Conservation (phyloP, 2,329 filamentous ascomycete genomes). For the Penicillium verrucosum region DNA sequence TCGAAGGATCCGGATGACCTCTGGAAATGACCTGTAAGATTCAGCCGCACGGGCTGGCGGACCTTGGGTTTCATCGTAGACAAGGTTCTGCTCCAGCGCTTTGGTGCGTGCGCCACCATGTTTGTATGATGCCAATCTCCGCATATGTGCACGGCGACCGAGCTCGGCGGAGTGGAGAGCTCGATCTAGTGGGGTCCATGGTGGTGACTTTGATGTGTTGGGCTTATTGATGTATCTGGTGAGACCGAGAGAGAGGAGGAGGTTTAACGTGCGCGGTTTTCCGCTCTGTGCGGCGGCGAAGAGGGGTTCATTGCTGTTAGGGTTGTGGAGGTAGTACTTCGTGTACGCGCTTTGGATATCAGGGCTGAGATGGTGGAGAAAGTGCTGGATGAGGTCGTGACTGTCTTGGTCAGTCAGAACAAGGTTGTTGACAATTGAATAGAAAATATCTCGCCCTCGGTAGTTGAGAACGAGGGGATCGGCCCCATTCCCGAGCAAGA, state of each 20-base stretch:
- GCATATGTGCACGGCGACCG: conserved; percentile 21
- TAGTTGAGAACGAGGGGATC: conserved; percentile 7
- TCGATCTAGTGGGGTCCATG: conserved; percentile 18
- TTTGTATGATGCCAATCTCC: conserved; percentile 18
- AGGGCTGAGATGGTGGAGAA: conserved; percentile 15
- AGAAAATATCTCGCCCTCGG: conserved; percentile 23
- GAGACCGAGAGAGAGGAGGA: conserved; percentile 23
- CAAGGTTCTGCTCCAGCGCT: conserved; percentile 14
- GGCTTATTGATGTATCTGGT: conserved; percentile 14
- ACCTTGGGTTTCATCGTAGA: conserved; percentile 18
- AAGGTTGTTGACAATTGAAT: conserved; percentile 20
- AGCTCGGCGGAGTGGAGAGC: conserved; percentile 18
- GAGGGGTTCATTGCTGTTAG: conserved; percentile 12
- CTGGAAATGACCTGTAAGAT: conserved; percentile 14
- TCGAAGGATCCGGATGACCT: conserved; percentile 17
- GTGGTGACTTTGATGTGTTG: conserved; percentile 6
- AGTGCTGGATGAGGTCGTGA: conserved; percentile 19
- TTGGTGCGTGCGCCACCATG: conserved; percentile 10
- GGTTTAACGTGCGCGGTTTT: conserved; percentile 12
- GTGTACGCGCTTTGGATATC: conserved; percentile 15
- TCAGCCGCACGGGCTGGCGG: conserved; percentile 20
- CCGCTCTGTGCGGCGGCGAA: conserved; percentile 17
- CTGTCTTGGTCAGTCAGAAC: conserved; percentile 20
- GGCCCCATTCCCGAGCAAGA: conserved; percentile 23
- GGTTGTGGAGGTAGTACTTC: conserved; percentile 14